Conservation (phyloP, 148 eudicot species). For the Chenopodium album region DNA sequence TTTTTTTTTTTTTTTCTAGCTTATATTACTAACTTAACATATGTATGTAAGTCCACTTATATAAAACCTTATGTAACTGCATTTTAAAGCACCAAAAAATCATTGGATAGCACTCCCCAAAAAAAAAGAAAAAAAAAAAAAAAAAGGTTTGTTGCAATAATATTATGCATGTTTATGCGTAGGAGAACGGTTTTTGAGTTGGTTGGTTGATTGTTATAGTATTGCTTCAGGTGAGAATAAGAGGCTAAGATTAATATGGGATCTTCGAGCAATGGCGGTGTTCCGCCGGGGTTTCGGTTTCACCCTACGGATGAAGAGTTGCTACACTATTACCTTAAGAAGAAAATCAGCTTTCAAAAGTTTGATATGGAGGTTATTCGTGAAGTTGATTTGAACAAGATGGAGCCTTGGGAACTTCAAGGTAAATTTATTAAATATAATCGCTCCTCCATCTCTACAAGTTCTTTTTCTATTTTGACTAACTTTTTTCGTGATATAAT, state of each 20-base stretch:
- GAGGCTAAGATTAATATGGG: conserved; percentile 10
- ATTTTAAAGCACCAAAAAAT: conserved; percentile 22
- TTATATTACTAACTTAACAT: not conserved
- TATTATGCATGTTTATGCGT: not conserved
- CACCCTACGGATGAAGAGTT: conserved; percentile 98
- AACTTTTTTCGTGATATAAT: too few species aligned
- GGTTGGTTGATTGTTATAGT: not conserved
- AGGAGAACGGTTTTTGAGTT: not conserved
- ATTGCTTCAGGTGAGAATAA: not conserved
- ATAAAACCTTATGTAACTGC: conserved; percentile 14
- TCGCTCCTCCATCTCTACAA: too few species aligned
- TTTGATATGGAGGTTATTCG: conserved; percentile 95
- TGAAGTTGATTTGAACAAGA: conserved; percentile 90
- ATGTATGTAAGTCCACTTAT: not conserved
- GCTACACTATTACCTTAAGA: conserved; percentile 88
- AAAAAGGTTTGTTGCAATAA: too few species aligned
- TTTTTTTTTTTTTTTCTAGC: not conserved
- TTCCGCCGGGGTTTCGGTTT: conserved; percentile 93
- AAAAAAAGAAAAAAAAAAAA: too few species aligned
- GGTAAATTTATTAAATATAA: conserved; percentile 32
- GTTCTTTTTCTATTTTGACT: too few species aligned
- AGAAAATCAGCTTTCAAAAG: conserved; percentile 70
- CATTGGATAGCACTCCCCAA: too few species aligned
- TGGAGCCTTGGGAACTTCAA: conserved; percentile 98
- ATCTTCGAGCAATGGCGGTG: conserved; percentile 54